Percentiles rank a stretch among this genome's conserved stretches.
These are phyloP conservation scores for Microcyclospora pomicola DNA, from an alignment of 2,329 filamentous ascomycete species.

Conservation along the genomic window DNA sequence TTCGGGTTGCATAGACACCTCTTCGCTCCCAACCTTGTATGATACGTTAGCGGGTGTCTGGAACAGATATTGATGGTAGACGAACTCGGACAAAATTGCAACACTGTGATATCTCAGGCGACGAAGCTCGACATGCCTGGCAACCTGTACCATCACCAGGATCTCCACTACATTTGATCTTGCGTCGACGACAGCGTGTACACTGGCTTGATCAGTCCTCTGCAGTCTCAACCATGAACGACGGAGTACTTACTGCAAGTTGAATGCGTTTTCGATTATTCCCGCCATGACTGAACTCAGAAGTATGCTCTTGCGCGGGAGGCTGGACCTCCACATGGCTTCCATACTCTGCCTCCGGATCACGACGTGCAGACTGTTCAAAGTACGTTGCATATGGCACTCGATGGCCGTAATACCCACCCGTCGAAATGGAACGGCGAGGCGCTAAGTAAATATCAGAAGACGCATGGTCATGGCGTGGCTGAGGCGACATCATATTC, in stretches of 20 bases:
- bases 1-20: background rate
- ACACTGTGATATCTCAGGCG: slow-evolving; percentile 37
- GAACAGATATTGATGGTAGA: background rate
- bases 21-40: background rate
- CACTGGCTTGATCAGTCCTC: slow-evolving; percentile 44
- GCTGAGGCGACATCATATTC: slow-evolving; percentile 6
- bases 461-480: slow-evolving; percentile 12
- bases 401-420: slow-evolving; percentile 14
- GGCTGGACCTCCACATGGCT: slow-evolving; percentile 10
- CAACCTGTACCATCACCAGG: slow-evolving; percentile 64
- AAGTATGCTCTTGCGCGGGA: slow-evolving; percentile 18
- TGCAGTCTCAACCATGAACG: background rate
- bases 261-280: slow-evolving; percentile 38
- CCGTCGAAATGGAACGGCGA: slow-evolving; percentile 8
- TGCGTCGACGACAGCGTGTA: slow-evolving; percentile 75
- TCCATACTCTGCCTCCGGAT: slow-evolving; percentile 12
- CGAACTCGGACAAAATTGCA: slow-evolving; percentile 71
- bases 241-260: slow-evolving; percentile 32
- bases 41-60: background rate
- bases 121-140: slow-evolving; percentile 65
- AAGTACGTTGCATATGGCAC: slow-evolving; percentile 12
- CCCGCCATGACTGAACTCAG: slow-evolving; percentile 18
- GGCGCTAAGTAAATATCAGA: slow-evolving; percentile 2
- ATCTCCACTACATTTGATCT: slow-evolving; percentile 90
- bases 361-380: slow-evolving; percentile 12